phyloP scores from a whole-genome alignment of 352 stramenopile genomes.

The Pythium aristosporum region DNA sequence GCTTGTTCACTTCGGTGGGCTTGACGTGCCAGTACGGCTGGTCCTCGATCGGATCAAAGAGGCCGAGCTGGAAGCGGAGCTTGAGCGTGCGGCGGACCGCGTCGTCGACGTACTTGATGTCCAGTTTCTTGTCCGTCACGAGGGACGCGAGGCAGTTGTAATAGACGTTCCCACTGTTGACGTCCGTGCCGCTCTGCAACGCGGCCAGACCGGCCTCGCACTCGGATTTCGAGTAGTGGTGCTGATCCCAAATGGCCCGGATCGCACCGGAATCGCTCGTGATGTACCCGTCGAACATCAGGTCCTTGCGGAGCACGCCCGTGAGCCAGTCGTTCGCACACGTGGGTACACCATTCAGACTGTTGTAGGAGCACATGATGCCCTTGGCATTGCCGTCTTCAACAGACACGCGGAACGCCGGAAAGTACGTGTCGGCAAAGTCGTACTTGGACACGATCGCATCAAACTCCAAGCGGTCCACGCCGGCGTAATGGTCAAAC shows the following conservation, averaged over 20 bases:
- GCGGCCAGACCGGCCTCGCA: slow-evolving; percentile 61
- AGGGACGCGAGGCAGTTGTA: slow-evolving; percentile 66
- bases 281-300: slow-evolving; percentile 94
- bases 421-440: slow-evolving; percentile 92
- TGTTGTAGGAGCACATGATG: slow-evolving; percentile 98
- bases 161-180: slow-evolving; percentile 88
- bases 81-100: slow-evolving; percentile 67
- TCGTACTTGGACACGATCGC: slow-evolving; percentile 89
- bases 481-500: slow-evolving; percentile 68
- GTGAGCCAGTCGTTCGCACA: slow-evolving; percentile 88
- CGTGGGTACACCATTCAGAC: slow-evolving; percentile 92
- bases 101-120: slow-evolving; percentile 55
- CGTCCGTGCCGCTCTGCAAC: slow-evolving; percentile 78
- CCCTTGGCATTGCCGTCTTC: slow-evolving; percentile 72
- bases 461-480: slow-evolving; percentile 87
- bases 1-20: slow-evolving; percentile 72
- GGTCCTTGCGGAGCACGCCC: slow-evolving; percentile 63
- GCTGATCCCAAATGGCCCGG: slow-evolving; percentile 68
- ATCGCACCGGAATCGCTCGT: slow-evolving; percentile 94
- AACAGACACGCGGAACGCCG: slow-evolving; percentile 82
- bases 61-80: slow-evolving; percentile 89
- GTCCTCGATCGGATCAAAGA: slow-evolving; percentile 89
- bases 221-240: slow-evolving; percentile 77
- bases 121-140: slow-evolving; percentile 45
- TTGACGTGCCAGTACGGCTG: slow-evolving; percentile 80